Evolutionary conservation across 495 filamentous ascomycete species (phyloP).

Genomic region (Aspergillus homomorphus): DNA sequence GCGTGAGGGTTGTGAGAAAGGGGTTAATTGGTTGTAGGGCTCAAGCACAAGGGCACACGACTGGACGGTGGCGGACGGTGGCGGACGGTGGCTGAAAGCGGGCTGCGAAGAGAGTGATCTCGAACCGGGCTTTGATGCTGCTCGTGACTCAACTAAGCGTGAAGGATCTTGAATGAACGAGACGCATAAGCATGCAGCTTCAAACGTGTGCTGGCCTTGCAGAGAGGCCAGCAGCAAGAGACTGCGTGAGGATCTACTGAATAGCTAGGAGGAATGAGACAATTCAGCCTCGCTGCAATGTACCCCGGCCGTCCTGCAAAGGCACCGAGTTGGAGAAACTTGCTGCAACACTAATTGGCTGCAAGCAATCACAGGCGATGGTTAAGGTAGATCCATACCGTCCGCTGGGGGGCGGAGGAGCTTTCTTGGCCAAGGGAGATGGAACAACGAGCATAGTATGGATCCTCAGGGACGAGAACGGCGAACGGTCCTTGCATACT

Average conservation of each 20-base stretch:
- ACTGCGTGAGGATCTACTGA: slow-evolving; percentile 13
- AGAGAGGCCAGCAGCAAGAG: background rate
- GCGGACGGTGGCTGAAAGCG: background rate
- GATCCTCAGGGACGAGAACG: slow-evolving; percentile 1
- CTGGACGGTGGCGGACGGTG: background rate
- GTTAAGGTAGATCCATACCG: slow-evolving; percentile 33
- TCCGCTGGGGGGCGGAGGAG: slow-evolving; percentile 3
- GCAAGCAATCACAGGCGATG: slow-evolving; percentile 5
- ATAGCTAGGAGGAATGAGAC: slow-evolving; percentile 21
- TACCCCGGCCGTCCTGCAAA: background rate
- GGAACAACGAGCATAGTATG: background rate
- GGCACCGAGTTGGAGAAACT: background rate
- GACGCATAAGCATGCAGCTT: background rate
- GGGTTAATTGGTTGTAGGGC: background rate
- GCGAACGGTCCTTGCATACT: slow-evolving; percentile 24
- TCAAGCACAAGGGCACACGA: background rate
- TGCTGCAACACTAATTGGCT: background rate
- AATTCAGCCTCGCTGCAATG: slow-evolving; percentile 3
- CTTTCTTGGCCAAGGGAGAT: slow-evolving; percentile 2
- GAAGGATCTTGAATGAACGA: background rate
- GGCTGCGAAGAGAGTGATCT: background rate
- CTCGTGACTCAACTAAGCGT: background rate
- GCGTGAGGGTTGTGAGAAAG: slow-evolving; percentile 1
- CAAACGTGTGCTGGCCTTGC: background rate
- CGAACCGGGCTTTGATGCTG: background rate